phyloP scores from a whole-genome alignment of 2,329 filamentous ascomycete species.

The Apiospora malaysiana region DNA sequence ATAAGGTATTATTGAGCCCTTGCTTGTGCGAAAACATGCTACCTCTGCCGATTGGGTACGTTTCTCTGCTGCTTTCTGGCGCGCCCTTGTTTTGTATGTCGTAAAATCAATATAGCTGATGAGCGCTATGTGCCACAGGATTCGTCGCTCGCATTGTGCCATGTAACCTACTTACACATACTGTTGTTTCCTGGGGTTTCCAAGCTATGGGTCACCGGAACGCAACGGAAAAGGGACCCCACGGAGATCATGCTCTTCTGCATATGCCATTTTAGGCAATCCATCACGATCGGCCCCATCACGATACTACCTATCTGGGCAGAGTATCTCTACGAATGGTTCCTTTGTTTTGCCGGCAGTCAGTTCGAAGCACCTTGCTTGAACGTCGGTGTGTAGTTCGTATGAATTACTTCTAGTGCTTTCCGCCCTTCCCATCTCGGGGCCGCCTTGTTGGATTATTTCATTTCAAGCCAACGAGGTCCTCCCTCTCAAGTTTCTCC shows the following conservation, averaged over 20 bases:
- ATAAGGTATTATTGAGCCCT: neutral
- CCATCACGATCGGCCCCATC: neutral
- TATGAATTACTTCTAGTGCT: neutral
- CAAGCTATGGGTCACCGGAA: neutral
- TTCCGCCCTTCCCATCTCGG: neutral
- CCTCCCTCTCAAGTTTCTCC: neutral
- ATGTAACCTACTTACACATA: too few species aligned
- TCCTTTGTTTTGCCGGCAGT: neutral
- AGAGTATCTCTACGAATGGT: neutral
- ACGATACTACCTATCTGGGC: neutral
- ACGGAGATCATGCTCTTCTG: neutral
- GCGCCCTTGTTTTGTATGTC: neutral
- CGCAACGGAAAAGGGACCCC: neutral
- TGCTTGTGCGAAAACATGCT: neutral
- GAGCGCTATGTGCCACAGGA: neutral
- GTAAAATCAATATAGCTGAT: neutral
- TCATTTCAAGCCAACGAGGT: conserved; percentile 9
- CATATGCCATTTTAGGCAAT: neutral
- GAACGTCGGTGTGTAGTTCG: neutral
- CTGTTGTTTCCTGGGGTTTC: neutral
- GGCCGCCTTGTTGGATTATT: neutral
- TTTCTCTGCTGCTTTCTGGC: neutral
- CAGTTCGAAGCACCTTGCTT: neutral
- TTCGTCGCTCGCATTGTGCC: neutral
- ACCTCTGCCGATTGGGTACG: neutral